Base-by-base conservation (phyloP, 495 filamentous ascomycete genomes). In the Xylaria castorea region DNA sequence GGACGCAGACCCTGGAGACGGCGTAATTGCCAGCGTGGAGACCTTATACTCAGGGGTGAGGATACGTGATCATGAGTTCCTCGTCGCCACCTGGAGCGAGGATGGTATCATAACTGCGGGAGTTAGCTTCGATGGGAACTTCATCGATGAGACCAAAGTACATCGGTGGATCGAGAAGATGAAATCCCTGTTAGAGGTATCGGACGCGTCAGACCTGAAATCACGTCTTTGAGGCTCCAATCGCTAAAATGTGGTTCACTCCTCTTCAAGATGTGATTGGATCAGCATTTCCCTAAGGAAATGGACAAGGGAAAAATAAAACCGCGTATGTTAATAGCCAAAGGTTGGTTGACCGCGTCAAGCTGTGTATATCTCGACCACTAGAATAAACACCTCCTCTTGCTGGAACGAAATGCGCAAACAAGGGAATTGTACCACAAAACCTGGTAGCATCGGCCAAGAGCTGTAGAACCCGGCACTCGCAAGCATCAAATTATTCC, bases 71-170 rank as follows among this genome's bases (percentile, higher is more conserved):
- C 34, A 42, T 20, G 69, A 71, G 46, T 71, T 71, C 55, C 58
- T 63, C 32, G 69, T 71, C 32, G 57, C 12, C 14, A 55, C 61
- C 3, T 53, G 34, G 57, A 65, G 69, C 60, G 58, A 65, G 69
- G 69, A 65, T n/a, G 69, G 69, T 20, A 42, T 71, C 25, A 38
- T 71, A 18, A 32, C 22, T 18, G 69, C 69, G 20, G 61, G 60
- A 2, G 60, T 71, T n/a, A 71, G 69, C 60, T 71, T 71, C 36
- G 69, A 71, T 34, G 69, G 58, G 7, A 71, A 71, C n/a, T 30
- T 55, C 34, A 71, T 71, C 61, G 69, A 71, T 22, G 69, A 71
- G 69, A 55, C 1, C 32, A 53, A 27, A 12, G 69, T 22, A 30
- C 58, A 60, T 20, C 1, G 22, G 11, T 71, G 69, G 69, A 25